Evolutionary conservation across 208 protist species (phyloP), one percentile per base, ranked within the genome.

Genomic region (Leishmania gerbilli): DNA sequence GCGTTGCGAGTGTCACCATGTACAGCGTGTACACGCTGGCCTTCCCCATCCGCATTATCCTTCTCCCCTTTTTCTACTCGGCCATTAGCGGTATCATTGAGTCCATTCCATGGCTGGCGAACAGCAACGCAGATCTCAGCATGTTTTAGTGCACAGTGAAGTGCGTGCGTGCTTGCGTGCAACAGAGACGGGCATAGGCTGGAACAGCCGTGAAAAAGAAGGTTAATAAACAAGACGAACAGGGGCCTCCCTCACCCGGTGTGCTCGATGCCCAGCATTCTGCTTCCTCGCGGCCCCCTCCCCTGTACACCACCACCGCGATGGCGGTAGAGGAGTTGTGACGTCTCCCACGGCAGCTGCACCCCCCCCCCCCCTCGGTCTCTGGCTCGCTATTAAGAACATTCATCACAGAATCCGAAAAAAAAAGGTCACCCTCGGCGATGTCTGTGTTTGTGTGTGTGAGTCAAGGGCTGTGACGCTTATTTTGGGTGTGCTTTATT

Each of bases 11-110:
- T 24, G 11, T 93, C 56, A 65, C 83, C 27, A 67, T 88, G 7
- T 98, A 96, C 85, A 85, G 87, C 55, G 72, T 88, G 31, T 96
- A 96, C 87, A 90, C 92, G 3, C 76, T 98, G 19, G 83, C 88
- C 56, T 98, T 98, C 79, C 95, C 95, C 3, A 77, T 98, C 51
- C 93, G 95, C 76, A 79, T 95, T 65, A n/a, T 94, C 15, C 24
- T 96, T 55, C 83, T 96, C 47, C 93, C 93, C 3, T 75, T 89
- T 71, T 83, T 96, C 77, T 96, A 96, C 87, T 86, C 86, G 11
- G 40, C 93, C 6, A 79, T 98, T 64, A 87, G 87, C 37, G 60
- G 74, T 77, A n/a, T 96, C 51, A 81, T 95, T 24, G 90, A 93
- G 60, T 74, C 80, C 49, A 87, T 97, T 58, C 91, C 93, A 76